Evolutionary conservation across 306 rosid species (phyloP).

Genomic region (Lathyrus tuberosus): DNA sequence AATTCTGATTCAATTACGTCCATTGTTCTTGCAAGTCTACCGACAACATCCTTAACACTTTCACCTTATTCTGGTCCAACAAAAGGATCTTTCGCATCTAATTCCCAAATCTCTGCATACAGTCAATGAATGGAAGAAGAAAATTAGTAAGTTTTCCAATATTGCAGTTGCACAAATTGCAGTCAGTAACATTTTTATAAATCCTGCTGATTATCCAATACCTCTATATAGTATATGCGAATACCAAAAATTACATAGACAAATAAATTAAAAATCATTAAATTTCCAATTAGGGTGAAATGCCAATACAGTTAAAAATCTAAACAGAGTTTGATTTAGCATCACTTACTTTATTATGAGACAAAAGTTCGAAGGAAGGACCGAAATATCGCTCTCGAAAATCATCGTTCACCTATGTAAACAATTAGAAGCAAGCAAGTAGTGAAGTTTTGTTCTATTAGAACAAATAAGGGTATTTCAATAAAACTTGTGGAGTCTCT

Average conservation of each 20-base stretch:
- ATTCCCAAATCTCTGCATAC: constrained; percentile 76
- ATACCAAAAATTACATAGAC: no score
- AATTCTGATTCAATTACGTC: constrained; percentile 63
- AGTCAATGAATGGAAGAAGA: constrained; percentile 33
- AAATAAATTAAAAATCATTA: no score
- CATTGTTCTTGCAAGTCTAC: constrained; percentile 66
- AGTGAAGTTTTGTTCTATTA: no score
- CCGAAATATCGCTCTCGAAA: constrained; percentile 86
- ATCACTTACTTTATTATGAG: constrained; percentile 80
- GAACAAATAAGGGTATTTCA: no score
- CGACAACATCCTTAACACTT: constrained; percentile 82
- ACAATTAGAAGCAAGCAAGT: no score
- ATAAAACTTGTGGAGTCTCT: no score
- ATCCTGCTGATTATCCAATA: no score
- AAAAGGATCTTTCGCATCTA: constrained; percentile 76
- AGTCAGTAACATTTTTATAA: no score
- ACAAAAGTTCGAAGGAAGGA: constrained; percentile 75
- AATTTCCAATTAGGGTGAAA: neutral
- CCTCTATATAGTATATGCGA: no score
- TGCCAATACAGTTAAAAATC: neutral
- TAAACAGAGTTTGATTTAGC: neutral
- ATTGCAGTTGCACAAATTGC: neutral
- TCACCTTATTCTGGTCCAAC: constrained; percentile 84
- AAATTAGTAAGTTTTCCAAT: constrained; percentile 24
- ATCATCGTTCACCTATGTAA: constrained; percentile 60